Evolutionary conservation across 805 yeast genomes (phyloP).

Genomic region (Naumovozyma dairenensis): DNA sequence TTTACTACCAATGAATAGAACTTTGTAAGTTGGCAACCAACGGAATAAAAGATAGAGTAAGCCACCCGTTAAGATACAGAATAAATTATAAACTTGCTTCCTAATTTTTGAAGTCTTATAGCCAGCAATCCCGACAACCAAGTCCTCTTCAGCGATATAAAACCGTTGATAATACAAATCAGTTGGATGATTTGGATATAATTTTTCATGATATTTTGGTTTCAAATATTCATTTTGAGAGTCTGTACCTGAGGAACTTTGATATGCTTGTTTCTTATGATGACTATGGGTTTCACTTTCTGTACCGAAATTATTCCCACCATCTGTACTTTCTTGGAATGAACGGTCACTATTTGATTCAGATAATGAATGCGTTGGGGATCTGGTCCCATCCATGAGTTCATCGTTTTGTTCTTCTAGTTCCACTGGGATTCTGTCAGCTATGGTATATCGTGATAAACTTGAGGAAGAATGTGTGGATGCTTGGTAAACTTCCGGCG

Average conservation of each 20-base stretch:
- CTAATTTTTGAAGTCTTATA: constrained; percentile 47
- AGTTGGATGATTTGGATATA: constrained; percentile 35
- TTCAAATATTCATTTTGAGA: constrained; percentile 22
- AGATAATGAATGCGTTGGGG: constrained; percentile 12
- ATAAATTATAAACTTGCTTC: constrained; percentile 37
- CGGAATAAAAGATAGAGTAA: constrained; percentile 60
- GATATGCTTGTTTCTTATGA: constrained; percentile 19
- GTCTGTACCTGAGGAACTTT: not conserved
- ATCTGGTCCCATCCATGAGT: constrained; percentile 25
- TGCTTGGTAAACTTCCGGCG: constrained; percentile 9
- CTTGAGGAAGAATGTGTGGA: constrained; percentile 29
- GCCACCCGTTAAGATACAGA: constrained; percentile 59
- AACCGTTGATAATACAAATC: constrained; percentile 58
- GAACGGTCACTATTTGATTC: constrained; percentile 13
- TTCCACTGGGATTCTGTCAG: constrained; percentile 33
- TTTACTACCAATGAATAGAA: constrained; percentile 53
- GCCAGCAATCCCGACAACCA: constrained; percentile 91
- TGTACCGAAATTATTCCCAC: constrained; percentile 14
- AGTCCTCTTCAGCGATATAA: constrained; percentile 91
- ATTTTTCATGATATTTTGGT: constrained; percentile 35
- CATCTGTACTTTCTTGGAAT: constrained; percentile 15
- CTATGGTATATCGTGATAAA: constrained; percentile 28
- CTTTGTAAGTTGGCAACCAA: constrained; percentile 77
- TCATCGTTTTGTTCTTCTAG: constrained; percentile 26
- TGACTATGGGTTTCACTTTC: constrained; percentile 14